Conservation (phyloP, 768 basidiomycete species). For the Xerocomellus chrysenteron region DNA sequence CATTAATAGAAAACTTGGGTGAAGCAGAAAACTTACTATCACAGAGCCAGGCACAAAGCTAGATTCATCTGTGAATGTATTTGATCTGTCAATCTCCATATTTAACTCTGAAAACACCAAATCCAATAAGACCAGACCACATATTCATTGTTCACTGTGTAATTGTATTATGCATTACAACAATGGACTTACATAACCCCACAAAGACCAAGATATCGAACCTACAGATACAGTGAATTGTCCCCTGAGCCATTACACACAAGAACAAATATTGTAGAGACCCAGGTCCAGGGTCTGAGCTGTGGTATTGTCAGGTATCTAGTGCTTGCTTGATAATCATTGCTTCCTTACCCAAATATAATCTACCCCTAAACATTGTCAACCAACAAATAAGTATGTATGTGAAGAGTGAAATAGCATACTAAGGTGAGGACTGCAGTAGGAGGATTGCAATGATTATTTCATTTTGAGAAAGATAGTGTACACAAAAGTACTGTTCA, state of each 20-base stretch:
- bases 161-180: not conserved
- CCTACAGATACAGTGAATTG: not conserved
- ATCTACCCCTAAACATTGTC: not conserved
- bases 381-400: not conserved
- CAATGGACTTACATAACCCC: not conserved
- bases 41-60: not conserved
- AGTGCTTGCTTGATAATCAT: not conserved
- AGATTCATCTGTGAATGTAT: not conserved
- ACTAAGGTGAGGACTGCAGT: constrained; percentile 9
- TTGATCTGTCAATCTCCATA: not conserved
- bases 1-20: not conserved
- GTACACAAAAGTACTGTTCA: not conserved
- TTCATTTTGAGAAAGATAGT: not conserved
- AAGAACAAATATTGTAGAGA: constrained; percentile 1
- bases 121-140: not conserved
- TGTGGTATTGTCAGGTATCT: not conserved
- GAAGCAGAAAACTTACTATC: not conserved
- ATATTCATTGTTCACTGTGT: not conserved
- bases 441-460: not conserved
- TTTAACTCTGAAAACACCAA: too few species aligned
- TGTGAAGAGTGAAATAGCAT: not conserved
- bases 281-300: not conserved
- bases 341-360: constrained; percentile 3
- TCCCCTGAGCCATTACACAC: not conserved
- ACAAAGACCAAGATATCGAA: not conserved